Evolutionary conservation across 305 asterid genomes (phyloP).

Genomic region (Ruellia speciosa): DNA sequence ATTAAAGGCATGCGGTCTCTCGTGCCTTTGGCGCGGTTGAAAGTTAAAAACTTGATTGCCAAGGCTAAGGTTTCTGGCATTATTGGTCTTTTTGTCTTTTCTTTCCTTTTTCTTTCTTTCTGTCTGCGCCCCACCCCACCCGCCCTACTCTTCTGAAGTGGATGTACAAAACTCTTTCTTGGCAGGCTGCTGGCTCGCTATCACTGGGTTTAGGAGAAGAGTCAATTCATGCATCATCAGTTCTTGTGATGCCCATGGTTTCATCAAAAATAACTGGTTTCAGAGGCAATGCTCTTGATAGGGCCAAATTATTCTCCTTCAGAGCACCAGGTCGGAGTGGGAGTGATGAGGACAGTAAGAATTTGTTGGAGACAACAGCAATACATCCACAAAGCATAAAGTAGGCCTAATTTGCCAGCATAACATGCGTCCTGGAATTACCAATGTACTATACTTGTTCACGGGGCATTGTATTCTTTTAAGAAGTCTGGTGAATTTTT

Average conservation of each 20-base stretch:
- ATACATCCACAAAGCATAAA: slow-evolving; percentile 44
- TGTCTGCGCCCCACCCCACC: too few relatives aligned
- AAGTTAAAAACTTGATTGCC: slow-evolving; percentile 42
- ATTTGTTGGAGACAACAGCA: slow-evolving; percentile 39
- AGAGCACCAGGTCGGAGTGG: slow-evolving; percentile 60
- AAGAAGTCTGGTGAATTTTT: too few relatives aligned
- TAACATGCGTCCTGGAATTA: too few relatives aligned
- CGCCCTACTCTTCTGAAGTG: slow-evolving; percentile 12
- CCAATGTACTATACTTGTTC: too few relatives aligned
- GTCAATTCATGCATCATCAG: slow-evolving; percentile 71
- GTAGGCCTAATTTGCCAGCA: slow-evolving; percentile 20
- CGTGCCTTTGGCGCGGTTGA: slow-evolving; percentile 38
- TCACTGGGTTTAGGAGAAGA: slow-evolving; percentile 75
- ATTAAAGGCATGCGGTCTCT: slow-evolving; percentile 56
- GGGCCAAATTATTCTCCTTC: slow-evolving; percentile 46
- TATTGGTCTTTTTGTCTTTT: background rate
- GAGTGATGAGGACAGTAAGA: slow-evolving; percentile 54
- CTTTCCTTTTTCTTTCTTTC: too few relatives aligned
- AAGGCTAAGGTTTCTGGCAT: slow-evolving; percentile 67
- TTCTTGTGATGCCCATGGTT: slow-evolving; percentile 92
- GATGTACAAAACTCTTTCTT: slow-evolving; percentile 16
- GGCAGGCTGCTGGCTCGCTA: slow-evolving; percentile 72
- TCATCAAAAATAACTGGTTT: slow-evolving; percentile 82
- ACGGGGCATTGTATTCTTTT: too few relatives aligned
- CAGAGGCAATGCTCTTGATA: slow-evolving; percentile 52